Conservation (phyloP, 2,329 filamentous ascomycete species). For the Trichoderma koningii region DNA sequence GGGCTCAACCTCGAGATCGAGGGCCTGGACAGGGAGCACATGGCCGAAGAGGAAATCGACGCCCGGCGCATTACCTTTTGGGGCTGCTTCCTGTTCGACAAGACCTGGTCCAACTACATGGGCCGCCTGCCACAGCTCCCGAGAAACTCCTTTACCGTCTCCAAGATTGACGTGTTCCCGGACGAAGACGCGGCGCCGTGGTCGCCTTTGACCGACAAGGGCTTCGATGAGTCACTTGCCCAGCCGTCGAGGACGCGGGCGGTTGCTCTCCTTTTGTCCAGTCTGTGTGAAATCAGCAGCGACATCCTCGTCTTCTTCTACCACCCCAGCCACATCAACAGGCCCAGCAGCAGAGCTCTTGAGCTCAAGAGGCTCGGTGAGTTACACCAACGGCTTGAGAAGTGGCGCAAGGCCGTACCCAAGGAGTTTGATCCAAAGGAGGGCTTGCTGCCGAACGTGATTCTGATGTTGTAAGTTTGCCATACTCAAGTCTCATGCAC, state of each 20-base stretch:
- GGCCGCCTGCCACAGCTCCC: conserved; percentile 87
- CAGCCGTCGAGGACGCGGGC: conserved; percentile 84
- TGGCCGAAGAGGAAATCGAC: conserved; percentile 83
- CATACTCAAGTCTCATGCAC: background rate
- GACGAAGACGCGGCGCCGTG: conserved; percentile 83
- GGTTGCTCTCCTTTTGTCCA: conserved; percentile 76
- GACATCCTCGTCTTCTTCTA: conserved; percentile 91
- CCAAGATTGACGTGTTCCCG: conserved; percentile 88
- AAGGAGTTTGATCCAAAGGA: conserved; percentile 87
- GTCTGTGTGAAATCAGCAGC: conserved; percentile 89
- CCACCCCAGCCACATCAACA: conserved; percentile 69
- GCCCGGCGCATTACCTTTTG: conserved; percentile 91
- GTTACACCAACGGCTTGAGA: conserved; percentile 83
- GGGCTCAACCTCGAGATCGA: conserved; percentile 84
- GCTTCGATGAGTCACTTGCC: conserved; percentile 68
- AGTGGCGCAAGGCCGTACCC: conserved; percentile 83
- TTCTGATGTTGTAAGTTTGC: conserved; percentile 74
- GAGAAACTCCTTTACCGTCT: conserved; percentile 75
- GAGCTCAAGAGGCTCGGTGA: conserved; percentile 93
- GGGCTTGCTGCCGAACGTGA: conserved; percentile 81
- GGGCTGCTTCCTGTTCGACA: conserved; percentile 98
- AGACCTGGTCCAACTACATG: conserved; percentile 97
- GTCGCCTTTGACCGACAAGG: conserved; percentile 85
- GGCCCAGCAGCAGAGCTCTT: conserved; percentile 70
- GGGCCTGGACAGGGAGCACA: conserved; percentile 60